Evolutionary conservation across 208 protist genomes (phyloP), one percentile per base, ranked within the genome.

Genomic region (Acanthamoeba triangularis): DNA sequence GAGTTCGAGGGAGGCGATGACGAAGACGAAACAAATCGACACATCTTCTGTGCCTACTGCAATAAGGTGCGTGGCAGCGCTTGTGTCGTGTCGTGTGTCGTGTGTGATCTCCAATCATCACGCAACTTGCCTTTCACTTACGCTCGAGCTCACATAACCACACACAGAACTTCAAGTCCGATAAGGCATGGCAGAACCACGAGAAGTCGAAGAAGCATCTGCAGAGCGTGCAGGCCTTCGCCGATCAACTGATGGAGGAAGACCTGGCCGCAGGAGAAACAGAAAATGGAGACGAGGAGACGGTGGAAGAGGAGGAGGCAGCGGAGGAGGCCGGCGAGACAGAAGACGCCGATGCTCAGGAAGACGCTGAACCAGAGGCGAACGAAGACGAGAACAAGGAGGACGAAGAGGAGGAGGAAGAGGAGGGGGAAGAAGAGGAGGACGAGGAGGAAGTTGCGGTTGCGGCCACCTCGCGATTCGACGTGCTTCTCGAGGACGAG

Each of bases 141-240:
- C n/a, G n/a, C n/a, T 41, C 37, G 37, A 41, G 37, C 80, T 23
- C 41, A 13, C 28, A 88, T 49, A 6, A 47, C 11, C n/a, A 35
- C 14, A n/a, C n/a, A 47, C 63, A 74, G 54, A 76, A 92, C 28
- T 92, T 94, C 49, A 84, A 72, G 14, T 92, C 80, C 30, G 49
- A 52, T 30, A 80, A 90, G 30, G 84, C 87, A 5, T 90, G 56
- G 74, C 30, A 90, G 35, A 97, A 97, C 54, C 96, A 97, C 67
- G 76, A 97, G 44, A 69, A 91, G 65, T 97, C 96, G 20, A 97
- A 96, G 67, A 97, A 97, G 72, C 96, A 97, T 44, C 82, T 96
- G 23, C 61, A 96, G 54, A 56, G 84, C 33, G 93, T 96, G 44
- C 41, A 94, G 33, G 44, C 61, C 41, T 61, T 95, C 30, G 35